Evolutionary conservation across 352 stramenopile genomes (phyloP).

Genomic region (Globisporangium paddicum): DNA sequence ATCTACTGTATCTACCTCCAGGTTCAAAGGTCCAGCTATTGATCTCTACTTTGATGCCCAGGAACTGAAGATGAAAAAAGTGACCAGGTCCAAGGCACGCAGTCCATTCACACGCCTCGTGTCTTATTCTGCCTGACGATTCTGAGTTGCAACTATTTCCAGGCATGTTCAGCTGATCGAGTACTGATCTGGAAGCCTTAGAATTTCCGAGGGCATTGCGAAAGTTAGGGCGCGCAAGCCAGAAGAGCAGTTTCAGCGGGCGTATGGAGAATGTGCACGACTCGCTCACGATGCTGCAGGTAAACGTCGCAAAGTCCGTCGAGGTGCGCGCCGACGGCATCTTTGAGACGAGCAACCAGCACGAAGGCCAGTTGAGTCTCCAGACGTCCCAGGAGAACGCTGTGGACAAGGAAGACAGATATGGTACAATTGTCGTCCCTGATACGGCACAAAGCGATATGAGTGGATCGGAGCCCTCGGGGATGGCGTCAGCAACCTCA

Average conservation of each 20-base stretch:
- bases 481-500: too few relatives aligned
- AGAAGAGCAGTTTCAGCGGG: not conserved
- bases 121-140: not conserved
- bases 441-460: too few relatives aligned
- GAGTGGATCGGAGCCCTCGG: too few relatives aligned
- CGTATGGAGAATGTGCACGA: not conserved
- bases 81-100: not conserved
- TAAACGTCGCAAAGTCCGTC: not conserved
- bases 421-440: too few relatives aligned
- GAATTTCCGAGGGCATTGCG: not conserved
- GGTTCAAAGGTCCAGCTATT: too few relatives aligned
- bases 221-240: not conserved
- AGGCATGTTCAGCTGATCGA: not conserved
- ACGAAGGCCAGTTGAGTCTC: not conserved
- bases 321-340: conserved; percentile 9
- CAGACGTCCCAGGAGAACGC: not conserved
- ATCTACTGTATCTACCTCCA: too few relatives aligned
- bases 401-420: not conserved
- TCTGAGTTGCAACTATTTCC: not conserved
- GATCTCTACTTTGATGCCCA: too few relatives aligned
- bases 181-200: not conserved
- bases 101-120: not conserved
- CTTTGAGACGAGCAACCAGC: conserved; percentile 10
- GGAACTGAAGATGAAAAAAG: not conserved
- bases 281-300: not conserved